Evolutionary conservation across 768 basidiomycete genomes (phyloP), one percentile per base, ranked within the genome.

Genomic region (Pleurotus ostreatus): DNA sequence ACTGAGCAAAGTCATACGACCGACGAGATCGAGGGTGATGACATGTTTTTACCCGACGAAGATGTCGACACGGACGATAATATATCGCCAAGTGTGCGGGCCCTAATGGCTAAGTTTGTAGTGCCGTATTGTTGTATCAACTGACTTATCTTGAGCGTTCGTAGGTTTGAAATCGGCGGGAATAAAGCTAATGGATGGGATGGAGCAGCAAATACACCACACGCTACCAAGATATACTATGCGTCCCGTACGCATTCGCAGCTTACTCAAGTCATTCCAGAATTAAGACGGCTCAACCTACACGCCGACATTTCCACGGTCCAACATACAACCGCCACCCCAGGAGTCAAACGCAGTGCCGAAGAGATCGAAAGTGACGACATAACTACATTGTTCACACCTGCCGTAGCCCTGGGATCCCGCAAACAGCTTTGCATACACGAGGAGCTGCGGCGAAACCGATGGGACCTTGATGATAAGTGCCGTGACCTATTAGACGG

Each of bases 201-300:
- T 20, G 66, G 65, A 16, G 46, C 34, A 16, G 43, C 60, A 12
- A 71, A 70, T 54, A 85, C 56, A 78, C 78, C 13, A 77, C 79
- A 3, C 89, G 88, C 64, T 7, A 88, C 83, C 38, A 90, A 93
- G 76, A 87, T 98, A 58, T 97, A 85, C 68, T 97, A 95, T 65
- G 90, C 95, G 0, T 98, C 97, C 0, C 79, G 96, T 30, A 99
- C 96, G 0, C 96, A 99, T 70, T 95, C 95, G 1, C 96, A 99
- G 65, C 81, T 99, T 3, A 79, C 94, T 1, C 96, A 99, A 68
- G 79, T 98, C 3, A 77, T 94, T 15, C 87, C 89, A 3, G 97
- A 99, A 65, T 75, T 98, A 8, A 78, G 74, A 40, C 88, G 84
- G 62, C 80, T 96, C n/a, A 77, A 77, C 59, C 67, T 94, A 4